Percentiles rank a stretch among this genome's conserved stretches.
These are phyloP conservation scores for Aspergillus arachidicola DNA, from an alignment of 2,329 filamentous ascomycete genomes.

Conservation along the genomic window DNA sequence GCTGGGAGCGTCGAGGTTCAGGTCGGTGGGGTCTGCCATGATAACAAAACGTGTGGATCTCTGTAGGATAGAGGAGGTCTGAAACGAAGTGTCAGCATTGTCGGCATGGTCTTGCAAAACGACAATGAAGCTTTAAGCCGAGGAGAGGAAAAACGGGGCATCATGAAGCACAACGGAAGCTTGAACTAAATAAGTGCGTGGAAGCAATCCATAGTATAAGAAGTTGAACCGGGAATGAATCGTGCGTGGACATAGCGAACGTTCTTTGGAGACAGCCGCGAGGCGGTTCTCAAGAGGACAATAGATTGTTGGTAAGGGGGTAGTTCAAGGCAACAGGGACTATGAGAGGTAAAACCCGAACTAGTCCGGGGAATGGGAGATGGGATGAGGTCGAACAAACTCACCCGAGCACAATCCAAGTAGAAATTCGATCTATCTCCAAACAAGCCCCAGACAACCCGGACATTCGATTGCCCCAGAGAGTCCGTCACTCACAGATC, in stretches of 20 bases:
- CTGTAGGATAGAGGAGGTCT: constrained; percentile 17
- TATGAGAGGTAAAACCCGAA: neutral
- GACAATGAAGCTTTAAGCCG: constrained; percentile 3
- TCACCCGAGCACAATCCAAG: constrained; percentile 7
- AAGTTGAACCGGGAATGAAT: constrained; percentile 21
- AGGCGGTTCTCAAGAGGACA: neutral
- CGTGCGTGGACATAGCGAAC: constrained; percentile 43
- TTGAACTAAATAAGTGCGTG: constrained; percentile 37
- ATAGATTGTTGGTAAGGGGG: neutral
- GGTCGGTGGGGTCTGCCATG: constrained; percentile 47
- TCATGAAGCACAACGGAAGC: constrained; percentile 1
- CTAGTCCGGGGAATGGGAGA: neutral
- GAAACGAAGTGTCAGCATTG: constrained; percentile 24
- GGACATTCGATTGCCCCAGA: constrained; percentile 3
- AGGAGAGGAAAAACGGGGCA: neutral
- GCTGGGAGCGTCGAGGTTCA: constrained; percentile 49
- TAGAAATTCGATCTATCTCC: constrained; percentile 2
- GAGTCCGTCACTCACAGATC: constrained; percentile 9
- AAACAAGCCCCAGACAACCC: constrained; percentile 1
- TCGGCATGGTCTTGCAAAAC: constrained; percentile 4
- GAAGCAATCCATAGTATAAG: constrained; percentile 35
- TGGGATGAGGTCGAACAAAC: neutral
- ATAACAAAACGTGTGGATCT: constrained; percentile 23
- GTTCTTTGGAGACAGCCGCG: constrained; percentile 1
- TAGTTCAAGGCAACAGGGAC: neutral